Percentiles rank a stretch among this genome's conserved stretches.
Conservation (phyloP, 2,329 filamentous ascomycete genomes). For the Huntiella abstrusa region DNA sequence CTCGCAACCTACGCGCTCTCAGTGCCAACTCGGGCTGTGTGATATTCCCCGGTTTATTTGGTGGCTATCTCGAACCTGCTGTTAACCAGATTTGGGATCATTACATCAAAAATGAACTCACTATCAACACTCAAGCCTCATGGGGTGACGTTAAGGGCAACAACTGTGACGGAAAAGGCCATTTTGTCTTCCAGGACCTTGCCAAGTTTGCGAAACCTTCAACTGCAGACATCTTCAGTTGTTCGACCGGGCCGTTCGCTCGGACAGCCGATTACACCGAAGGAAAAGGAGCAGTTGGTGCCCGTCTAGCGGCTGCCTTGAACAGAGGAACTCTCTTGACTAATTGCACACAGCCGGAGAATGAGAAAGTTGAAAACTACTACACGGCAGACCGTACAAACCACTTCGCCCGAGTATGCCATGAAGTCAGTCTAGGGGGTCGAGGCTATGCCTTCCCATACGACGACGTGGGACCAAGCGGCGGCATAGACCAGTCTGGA, state of each 20-base stretch:
- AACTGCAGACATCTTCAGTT: slow-evolving; percentile 31
- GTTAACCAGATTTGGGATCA: slow-evolving; percentile 33
- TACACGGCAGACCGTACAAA: slow-evolving; percentile 39
- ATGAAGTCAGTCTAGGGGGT: slow-evolving; percentile 37
- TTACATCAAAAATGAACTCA: slow-evolving; percentile 26
- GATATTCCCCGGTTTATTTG: slow-evolving; percentile 26
- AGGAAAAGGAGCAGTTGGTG: slow-evolving; percentile 43
- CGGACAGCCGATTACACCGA: slow-evolving; percentile 22
- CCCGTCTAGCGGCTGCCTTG: slow-evolving; percentile 56
- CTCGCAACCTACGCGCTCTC: slow-evolving; percentile 28
- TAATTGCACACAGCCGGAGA: slow-evolving; percentile 31
- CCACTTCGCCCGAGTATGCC: slow-evolving; percentile 47
- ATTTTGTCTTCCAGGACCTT: slow-evolving; percentile 15
- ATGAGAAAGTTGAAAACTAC: slow-evolving; percentile 29
- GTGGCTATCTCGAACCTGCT: slow-evolving; percentile 30
- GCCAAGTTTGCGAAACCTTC: slow-evolving; percentile 27
- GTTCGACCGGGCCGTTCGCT: slow-evolving; percentile 38
- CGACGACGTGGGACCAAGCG: slow-evolving; percentile 43
- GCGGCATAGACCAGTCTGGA: slow-evolving; percentile 40
- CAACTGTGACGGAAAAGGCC: slow-evolving; percentile 15
- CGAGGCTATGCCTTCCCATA: slow-evolving; percentile 54
- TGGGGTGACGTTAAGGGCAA: slow-evolving; percentile 30
- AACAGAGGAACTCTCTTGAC: slow-evolving; percentile 51
- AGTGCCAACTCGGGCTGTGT: slow-evolving; percentile 32
- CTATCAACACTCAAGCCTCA: slow-evolving; percentile 33